A percentile compares a stretch with the other conserved stretches of the same genome.
phyloP scores from a whole-genome alignment of 169 alveolate species.

The Babesia bigemina region DNA sequence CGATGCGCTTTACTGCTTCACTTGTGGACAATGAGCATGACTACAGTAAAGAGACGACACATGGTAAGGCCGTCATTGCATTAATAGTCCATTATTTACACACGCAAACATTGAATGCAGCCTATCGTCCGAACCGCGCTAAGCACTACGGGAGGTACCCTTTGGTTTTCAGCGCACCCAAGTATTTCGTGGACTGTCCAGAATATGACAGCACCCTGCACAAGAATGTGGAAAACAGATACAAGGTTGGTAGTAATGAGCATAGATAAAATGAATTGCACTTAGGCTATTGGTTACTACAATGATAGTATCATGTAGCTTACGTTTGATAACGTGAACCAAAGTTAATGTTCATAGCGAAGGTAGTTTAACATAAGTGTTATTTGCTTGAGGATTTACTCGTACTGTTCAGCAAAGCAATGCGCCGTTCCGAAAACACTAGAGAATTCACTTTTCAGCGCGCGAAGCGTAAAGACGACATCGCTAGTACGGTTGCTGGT shows the following conservation, averaged over 20 bases:
- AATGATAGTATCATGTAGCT: neutral
- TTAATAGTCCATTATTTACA: neutral
- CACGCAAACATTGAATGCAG: constrained; percentile 6
- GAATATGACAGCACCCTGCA: constrained; percentile 72
- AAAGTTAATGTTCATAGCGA: no score
- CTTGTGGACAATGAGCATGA: constrained; percentile 81
- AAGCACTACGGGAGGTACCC: constrained; percentile 79
- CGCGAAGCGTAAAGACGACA: no score
- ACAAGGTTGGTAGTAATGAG: constrained; percentile 34
- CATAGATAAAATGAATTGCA: no score
- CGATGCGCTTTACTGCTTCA: constrained; percentile 71
- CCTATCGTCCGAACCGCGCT: constrained; percentile 70
- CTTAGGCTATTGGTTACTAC: constrained; percentile 65
- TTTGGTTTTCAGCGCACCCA: constrained; percentile 74
- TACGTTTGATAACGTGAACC: no score
- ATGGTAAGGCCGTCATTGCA: constrained; percentile 16
- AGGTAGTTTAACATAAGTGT: no score
- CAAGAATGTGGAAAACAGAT: constrained; percentile 72
- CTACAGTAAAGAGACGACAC: constrained; percentile 69
- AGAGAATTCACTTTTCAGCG: no score
- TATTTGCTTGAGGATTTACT: no score
- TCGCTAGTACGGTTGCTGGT: constrained; percentile 12
- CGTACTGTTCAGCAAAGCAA: no score
- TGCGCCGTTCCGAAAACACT: no score
- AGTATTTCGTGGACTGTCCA: constrained; percentile 73